Conservation (phyloP, 1,139 yeast species). For the Sporopachydermia cereana region DNA sequence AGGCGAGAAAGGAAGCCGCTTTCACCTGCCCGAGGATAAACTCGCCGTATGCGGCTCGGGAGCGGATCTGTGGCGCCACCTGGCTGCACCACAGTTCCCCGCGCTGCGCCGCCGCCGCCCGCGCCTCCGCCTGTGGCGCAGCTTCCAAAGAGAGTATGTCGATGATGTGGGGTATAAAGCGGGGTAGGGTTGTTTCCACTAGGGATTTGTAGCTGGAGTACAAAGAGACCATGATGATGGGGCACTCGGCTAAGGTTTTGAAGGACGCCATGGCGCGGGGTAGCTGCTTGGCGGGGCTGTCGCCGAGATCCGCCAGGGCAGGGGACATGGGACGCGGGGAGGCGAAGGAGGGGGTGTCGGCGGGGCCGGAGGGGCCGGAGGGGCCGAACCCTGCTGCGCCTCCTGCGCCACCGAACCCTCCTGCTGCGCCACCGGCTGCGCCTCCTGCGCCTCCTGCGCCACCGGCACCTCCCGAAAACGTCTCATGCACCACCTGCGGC, state of each 20-base stretch:
- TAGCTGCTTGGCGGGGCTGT: constrained; percentile 27
- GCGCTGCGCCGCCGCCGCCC: constrained; percentile 43
- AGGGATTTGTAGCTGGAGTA: constrained; percentile 78
- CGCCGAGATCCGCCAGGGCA: constrained; percentile 22
- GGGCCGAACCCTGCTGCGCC: constrained; percentile 11
- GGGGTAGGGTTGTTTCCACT: constrained; percentile 59
- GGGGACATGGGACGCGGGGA: constrained; percentile 35
- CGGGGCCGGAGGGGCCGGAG: constrained; percentile 9
- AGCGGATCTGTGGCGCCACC: constrained; percentile 56
- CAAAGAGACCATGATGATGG: constrained; percentile 88
- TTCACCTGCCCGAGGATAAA: constrained; percentile 92
- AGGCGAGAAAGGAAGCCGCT: constrained; percentile 91
- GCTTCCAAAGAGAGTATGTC: constrained; percentile 70
- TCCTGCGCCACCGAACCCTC: constrained; percentile 29
- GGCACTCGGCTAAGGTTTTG: constrained; percentile 91
- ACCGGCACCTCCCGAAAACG: constrained; percentile 27
- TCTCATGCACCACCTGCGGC: constrained; percentile 59
- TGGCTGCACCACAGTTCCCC: constrained; percentile 42
- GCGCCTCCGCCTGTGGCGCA: constrained; percentile 57
- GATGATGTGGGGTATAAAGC: constrained; percentile 73
- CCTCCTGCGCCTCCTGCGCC: constrained; percentile 31
- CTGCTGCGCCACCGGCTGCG: constrained; percentile 62
- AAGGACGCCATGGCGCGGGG: constrained; percentile 66
- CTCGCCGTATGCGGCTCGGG: constrained; percentile 76
- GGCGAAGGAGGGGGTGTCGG: constrained; percentile 18